Conservation (phyloP, 441 rosid genomes). For the Populus hybrid region DNA sequence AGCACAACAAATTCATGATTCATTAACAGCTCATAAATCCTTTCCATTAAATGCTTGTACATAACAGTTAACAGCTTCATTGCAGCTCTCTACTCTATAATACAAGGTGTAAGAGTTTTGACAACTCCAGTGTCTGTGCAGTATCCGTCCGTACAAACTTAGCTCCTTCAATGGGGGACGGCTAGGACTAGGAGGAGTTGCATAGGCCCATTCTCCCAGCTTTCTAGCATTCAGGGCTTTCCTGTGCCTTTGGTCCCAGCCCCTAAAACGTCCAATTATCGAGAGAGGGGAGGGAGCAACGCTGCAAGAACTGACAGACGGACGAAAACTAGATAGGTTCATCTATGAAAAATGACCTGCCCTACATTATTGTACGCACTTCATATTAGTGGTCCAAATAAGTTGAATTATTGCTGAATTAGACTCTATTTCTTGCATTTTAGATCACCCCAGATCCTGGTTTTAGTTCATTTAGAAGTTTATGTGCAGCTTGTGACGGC, state of each 20-base stretch:
- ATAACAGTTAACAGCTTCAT: background rate
- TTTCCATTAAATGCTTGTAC: background rate
- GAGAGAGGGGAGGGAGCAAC: background rate
- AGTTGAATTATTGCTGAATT: background rate
- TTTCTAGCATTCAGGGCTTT: background rate
- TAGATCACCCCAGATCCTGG: background rate
- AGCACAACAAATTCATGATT: conserved; percentile 4
- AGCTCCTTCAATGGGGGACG: background rate
- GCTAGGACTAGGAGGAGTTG: background rate
- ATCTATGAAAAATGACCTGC: background rate
- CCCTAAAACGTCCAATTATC: background rate
- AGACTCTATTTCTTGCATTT: background rate
- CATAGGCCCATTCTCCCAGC: background rate
- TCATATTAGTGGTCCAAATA: background rate
- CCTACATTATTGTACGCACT: background rate
- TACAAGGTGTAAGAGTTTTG: background rate
- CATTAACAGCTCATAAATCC: background rate
- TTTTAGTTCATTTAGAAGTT: background rate
- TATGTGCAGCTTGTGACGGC: background rate
- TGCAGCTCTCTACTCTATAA: background rate
- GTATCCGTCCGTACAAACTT: background rate
- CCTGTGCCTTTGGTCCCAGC: background rate
- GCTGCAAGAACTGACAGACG: background rate
- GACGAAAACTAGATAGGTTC: background rate
- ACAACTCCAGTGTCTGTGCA: background rate